Evolutionary conservation across 2,329 filamentous ascomycete genomes (phyloP).

Genomic region (Ophiostoma piceae): DNA sequence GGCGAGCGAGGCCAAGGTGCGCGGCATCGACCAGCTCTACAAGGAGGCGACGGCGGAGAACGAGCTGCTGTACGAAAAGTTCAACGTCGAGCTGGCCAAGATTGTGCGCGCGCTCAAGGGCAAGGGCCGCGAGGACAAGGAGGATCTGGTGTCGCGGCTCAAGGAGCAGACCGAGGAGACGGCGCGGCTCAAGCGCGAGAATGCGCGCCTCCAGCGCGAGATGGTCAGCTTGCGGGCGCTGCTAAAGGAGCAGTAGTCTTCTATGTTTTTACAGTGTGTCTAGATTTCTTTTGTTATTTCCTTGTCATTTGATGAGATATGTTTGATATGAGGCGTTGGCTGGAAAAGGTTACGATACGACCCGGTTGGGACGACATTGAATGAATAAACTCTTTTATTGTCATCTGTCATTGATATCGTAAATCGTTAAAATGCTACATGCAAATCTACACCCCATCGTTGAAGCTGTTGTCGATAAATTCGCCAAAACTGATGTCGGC

Average conservation of each 20-base stretch:
- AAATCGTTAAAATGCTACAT: not conserved
- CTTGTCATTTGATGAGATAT: not conserved
- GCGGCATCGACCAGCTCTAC: constrained; percentile 81
- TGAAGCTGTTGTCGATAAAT: not conserved
- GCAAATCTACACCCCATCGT: not conserved
- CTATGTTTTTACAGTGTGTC: not conserved
- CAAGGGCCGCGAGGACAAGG: constrained; percentile 69
- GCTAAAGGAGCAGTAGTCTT: constrained; percentile 38
- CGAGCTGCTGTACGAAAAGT: constrained; percentile 83
- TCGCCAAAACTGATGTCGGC: constrained; percentile 10
- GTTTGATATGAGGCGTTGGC: constrained; percentile 18
- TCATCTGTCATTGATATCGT: not conserved
- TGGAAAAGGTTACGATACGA: constrained; percentile 14
- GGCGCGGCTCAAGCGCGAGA: constrained; percentile 75
- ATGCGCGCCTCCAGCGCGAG: constrained; percentile 74
- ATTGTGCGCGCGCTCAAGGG: constrained; percentile 70
- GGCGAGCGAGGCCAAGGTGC: constrained; percentile 71
- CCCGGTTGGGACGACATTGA: constrained; percentile 6
- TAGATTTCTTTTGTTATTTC: not conserved
- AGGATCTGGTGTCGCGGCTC: constrained; percentile 66
- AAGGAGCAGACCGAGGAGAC: constrained; percentile 73
- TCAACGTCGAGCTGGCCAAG: constrained; percentile 84
- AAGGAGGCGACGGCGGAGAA: constrained; percentile 86
- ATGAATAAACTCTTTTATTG: not conserved
- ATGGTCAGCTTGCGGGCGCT: constrained; percentile 62